Evolutionary conservation across 495 filamentous ascomycete species (phyloP).

Genomic region (Daldinia childiae): DNA sequence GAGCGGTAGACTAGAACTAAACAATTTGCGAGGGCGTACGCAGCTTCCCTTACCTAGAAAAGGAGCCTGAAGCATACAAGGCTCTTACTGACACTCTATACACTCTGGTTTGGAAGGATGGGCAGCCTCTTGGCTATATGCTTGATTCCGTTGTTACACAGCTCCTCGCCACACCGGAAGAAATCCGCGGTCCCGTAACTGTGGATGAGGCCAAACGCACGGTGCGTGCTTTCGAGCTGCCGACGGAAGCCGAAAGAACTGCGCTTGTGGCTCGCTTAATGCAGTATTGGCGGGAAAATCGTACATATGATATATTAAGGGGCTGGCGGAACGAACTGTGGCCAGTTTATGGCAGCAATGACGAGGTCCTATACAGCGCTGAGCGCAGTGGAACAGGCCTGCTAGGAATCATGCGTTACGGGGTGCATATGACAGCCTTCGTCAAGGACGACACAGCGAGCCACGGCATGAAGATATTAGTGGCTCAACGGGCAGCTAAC

Average conservation of each 20-base stretch:
- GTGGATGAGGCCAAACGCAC: constrained; percentile 61
- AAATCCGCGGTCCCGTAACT: constrained; percentile 62
- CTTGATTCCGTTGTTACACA: constrained; percentile 64
- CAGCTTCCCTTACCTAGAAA: constrained; percentile 75
- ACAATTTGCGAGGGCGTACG: constrained; percentile 40
- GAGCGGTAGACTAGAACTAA: neutral
- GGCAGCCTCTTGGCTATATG: constrained; percentile 69
- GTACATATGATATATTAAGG: constrained; percentile 73
- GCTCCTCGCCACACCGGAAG: constrained; percentile 56
- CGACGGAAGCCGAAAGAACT: constrained; percentile 67
- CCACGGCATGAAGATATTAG: constrained; percentile 79
- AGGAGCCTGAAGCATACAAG: constrained; percentile 60
- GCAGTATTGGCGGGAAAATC: constrained; percentile 67
- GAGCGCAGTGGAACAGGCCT: constrained; percentile 81
- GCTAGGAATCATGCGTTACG: constrained; percentile 89
- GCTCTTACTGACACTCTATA: constrained; percentile 62
- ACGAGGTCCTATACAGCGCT: constrained; percentile 74
- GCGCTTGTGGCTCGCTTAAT: constrained; percentile 66
- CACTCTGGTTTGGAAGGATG: constrained; percentile 61
- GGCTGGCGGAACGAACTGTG: constrained; percentile 94
- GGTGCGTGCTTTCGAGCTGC: constrained; percentile 59
- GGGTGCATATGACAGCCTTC: constrained; percentile 88
- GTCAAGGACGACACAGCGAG: constrained; percentile 58
- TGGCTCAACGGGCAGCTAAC: constrained; percentile 74
- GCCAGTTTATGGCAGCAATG: constrained; percentile 74